A percentile compares a stretch with the other conserved stretches of the same genome.
phyloP scores from a whole-genome alignment of 257 asterid species.

The Solanum microdontum region DNA sequence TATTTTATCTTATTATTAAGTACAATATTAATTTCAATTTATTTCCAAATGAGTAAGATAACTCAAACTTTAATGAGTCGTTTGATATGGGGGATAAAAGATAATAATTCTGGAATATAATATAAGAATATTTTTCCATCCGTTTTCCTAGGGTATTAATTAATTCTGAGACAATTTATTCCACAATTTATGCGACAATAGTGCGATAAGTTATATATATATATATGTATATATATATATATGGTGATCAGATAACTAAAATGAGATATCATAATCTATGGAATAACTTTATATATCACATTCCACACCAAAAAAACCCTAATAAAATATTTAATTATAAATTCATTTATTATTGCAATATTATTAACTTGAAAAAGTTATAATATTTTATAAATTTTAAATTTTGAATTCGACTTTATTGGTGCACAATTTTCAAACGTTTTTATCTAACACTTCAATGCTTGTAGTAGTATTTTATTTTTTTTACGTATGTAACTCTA shows the following conservation, averaged over 20 bases:
- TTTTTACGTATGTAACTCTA: neutral
- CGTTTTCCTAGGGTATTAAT: no score
- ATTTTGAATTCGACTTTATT: neutral
- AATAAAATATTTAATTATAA: neutral
- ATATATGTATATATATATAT: no score
- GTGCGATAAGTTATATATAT: no score
- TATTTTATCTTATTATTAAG: neutral
- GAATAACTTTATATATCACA: no score
- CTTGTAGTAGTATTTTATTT: neutral
- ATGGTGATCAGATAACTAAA: no score
- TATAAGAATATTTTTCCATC: neutral
- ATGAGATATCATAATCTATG: no score
- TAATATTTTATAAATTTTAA: neutral
- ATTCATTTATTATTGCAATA: neutral
- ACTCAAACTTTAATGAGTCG: neutral
- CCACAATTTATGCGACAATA: no score
- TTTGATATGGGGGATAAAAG: fast-evolving
- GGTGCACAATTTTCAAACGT: neutral
- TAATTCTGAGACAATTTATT: no score
- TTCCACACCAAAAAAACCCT: no score
- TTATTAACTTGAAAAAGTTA: neutral
- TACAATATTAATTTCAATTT: neutral
- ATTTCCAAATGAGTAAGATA: neutral
- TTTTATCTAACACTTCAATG: neutral
- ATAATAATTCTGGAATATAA: neutral